Evolutionary conservation across 352 stramenopile species (phyloP), one percentile per base, ranked within the genome.

Genomic region (Phytopythium oedochilum): DNA sequence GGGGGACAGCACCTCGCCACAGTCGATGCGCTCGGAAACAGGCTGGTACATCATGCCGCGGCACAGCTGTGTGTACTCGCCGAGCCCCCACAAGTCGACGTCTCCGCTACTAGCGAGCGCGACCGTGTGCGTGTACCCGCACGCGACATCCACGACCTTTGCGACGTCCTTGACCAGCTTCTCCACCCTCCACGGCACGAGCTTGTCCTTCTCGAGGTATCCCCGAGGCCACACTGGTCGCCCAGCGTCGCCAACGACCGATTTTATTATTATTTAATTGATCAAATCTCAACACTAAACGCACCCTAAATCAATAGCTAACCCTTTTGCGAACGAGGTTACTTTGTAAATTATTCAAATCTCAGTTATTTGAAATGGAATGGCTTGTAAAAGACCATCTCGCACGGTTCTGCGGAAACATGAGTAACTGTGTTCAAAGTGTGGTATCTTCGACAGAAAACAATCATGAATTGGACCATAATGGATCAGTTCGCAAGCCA

Each of bases 31-130:
- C 18, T 88, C 77, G 17, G 83, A 81, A 15, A 91, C 42, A 0
- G 83, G 83, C 48, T 94, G 81, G 59, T 94, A 94, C 7, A 94
- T 79, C 44, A 88, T 76, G 0, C 88, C 87, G 49, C 94, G 93
- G 6, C 91, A 89, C 17, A 97, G 79, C 35, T 96, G 77, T 0
- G 89, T 89, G 55, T 97, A 96, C 54, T 97, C 87, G 25, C 91
- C 91, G 5, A 91, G 63, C 34, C 91, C 91, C 88, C 87, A 96
- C 14, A 86, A 92, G 61, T 89, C 96, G 18, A 97, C 60, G 38
- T 96, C 83, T 5, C 87, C 86, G 26, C 64, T 69, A 1, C 69
- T 76, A 1, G 86, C 87, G 14, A 97, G 59, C 15, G 87, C 87
- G 17, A 96, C 48, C 0, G 85, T 96, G 66, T 97, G 90, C 11